A percentile compares a stretch with the other conserved stretches of the same genome.
Evolutionary conservation across 805 yeast species (phyloP).

Genomic region (Lipomyces spencermartinsiae): DNA sequence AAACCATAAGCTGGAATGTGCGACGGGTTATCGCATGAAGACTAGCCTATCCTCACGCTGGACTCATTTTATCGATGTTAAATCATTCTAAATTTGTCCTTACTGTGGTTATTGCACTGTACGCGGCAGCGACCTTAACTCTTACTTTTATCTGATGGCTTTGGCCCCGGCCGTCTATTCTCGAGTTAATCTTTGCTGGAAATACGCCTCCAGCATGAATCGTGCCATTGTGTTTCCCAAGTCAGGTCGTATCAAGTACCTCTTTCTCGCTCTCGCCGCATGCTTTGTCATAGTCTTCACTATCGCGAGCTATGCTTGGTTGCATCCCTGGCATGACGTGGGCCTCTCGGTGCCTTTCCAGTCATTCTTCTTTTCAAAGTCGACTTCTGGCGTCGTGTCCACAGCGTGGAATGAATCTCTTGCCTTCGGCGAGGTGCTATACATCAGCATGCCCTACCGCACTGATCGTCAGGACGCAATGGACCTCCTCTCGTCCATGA

Average conservation of each 20-base stretch:
- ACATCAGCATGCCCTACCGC: slow-evolving; percentile 29
- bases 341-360: neutral
- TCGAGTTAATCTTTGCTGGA: neutral
- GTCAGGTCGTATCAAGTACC: neutral
- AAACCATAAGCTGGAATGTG: too few species aligned
- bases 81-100: too few species aligned
- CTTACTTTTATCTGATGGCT: too few species aligned
- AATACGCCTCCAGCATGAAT: neutral
- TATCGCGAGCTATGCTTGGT: neutral
- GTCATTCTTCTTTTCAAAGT: neutral
- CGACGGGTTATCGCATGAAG: too few species aligned
- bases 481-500: slow-evolving; percentile 25
- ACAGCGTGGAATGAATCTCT: slow-evolving; percentile 20
- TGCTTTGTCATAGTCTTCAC: neutral
- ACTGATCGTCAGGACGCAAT: slow-evolving; percentile 35
- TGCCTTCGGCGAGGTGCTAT: slow-evolving; percentile 27
- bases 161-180: too few species aligned
- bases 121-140: too few species aligned
- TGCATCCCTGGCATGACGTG: neutral
- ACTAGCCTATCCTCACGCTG: too few species aligned
- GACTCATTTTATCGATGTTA: too few species aligned
- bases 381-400: neutral
- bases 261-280: neutral
- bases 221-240: neutral
- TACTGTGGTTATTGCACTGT: too few species aligned